A percentile compares a stretch with the other conserved stretches of the same genome.
Evolutionary conservation across 495 filamentous ascomycete species (phyloP).

Genomic region (Apodospora peruviana): DNA sequence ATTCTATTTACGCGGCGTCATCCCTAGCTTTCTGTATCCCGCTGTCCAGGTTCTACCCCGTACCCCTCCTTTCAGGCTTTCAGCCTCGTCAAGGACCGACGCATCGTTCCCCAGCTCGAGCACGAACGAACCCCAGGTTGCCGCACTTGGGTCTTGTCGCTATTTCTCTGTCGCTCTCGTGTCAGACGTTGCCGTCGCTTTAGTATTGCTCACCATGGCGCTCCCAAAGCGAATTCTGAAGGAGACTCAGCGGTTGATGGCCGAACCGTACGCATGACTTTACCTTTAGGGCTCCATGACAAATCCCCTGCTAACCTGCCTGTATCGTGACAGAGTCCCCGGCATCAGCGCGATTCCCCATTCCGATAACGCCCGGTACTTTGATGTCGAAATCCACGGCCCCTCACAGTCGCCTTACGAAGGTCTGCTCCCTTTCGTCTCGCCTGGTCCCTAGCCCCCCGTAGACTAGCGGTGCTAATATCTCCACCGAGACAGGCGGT

Average conservation of each 20-base stretch:
- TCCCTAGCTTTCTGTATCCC: too few relatives aligned
- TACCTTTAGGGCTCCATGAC: not conserved
- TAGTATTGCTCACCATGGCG: conserved; percentile 49
- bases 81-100: too few relatives aligned
- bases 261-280: conserved; percentile 71
- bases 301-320: conserved; percentile 16
- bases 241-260: conserved; percentile 95
- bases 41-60: too few relatives aligned
- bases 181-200: too few relatives aligned
- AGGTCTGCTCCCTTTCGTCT: conserved; percentile 44
- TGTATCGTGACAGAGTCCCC: conserved; percentile 59
- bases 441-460: not conserved
- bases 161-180: too few relatives aligned
- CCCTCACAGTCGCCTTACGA: conserved; percentile 91
- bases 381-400: conserved; percentile 96
- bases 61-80: too few relatives aligned
- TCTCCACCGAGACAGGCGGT: conserved; percentile 57
- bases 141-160: too few relatives aligned
- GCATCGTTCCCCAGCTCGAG: too few relatives aligned
- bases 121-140: too few relatives aligned
- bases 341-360: conserved; percentile 97
- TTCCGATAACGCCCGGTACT: conserved; percentile 96
- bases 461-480: not conserved
- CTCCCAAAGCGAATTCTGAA: conserved; percentile 96
- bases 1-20: too few relatives aligned